phyloP scores from a whole-genome alignment of 139 green algal genomes.

The Yamagishiella unicocca region DNA sequence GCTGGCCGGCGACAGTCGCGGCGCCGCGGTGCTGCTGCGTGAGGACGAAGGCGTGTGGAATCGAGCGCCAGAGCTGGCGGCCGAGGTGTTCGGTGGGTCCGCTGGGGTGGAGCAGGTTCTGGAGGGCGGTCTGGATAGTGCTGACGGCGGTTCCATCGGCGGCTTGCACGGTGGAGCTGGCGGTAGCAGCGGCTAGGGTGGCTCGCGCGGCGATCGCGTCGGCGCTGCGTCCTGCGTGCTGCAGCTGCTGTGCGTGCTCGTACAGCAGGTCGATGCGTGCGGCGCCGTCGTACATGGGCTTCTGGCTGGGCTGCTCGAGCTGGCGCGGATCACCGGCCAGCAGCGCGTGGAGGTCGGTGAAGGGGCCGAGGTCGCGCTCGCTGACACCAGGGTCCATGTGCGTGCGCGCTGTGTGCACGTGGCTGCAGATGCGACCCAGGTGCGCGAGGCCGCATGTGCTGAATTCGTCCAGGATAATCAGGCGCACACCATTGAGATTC shows the following conservation, averaged over 20 bases:
- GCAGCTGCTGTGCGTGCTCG: background rate
- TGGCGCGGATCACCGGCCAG: background rate
- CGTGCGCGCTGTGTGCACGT: background rate
- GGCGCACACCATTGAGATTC: background rate
- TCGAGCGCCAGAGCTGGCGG: background rate
- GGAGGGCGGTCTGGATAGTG: too few species aligned
- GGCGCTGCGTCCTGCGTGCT: background rate
- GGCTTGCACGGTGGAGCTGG: background rate
- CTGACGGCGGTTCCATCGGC: too few species aligned
- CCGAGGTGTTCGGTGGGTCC: background rate
- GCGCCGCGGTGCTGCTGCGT: background rate
- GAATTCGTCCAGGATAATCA: conserved; percentile 27
- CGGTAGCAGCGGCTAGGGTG: too few species aligned
- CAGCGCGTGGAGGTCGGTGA: background rate
- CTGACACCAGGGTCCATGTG: background rate
- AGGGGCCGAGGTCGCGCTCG: background rate
- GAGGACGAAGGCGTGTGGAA: background rate
- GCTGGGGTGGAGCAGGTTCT: background rate
- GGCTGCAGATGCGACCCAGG: background rate
- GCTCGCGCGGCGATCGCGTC: background rate
- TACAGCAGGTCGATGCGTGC: background rate
- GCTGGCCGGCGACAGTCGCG: background rate
- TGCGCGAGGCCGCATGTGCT: background rate
- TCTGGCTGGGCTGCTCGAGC: background rate
- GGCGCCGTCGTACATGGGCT: background rate